phyloP scores from a whole-genome alignment of 148 eudicot genomes.

The Fagopyrum homotropicum region DNA sequence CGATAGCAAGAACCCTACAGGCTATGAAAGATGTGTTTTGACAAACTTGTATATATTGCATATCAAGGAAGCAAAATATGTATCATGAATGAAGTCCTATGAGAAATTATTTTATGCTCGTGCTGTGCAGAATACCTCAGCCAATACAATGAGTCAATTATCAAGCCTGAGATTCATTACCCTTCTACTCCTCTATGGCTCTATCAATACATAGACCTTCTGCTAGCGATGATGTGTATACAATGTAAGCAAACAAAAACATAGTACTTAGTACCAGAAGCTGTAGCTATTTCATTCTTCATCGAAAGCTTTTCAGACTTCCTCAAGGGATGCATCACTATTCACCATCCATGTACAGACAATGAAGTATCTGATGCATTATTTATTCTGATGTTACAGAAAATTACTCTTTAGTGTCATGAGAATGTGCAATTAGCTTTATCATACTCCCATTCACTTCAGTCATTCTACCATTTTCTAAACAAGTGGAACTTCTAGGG shows the following conservation, averaged over 20 bases:
- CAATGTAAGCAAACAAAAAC: not conserved
- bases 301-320: not conserved
- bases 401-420: not conserved
- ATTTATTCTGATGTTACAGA: not conserved
- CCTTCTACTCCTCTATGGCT: not conserved
- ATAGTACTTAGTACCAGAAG: not conserved
- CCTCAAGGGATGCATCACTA: constrained; percentile 3
- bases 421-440: not conserved
- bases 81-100: not conserved
- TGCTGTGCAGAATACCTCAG: not conserved
- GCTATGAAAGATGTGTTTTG: not conserved
- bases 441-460: not conserved
- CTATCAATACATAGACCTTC: not conserved
- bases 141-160: not conserved
- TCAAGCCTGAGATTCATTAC: not conserved
- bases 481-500: not conserved
- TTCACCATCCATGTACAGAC: not conserved
- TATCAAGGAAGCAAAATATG: not conserved
- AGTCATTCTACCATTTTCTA: not conserved
- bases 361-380: not conserved
- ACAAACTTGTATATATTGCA: not conserved
- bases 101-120: not conserved
- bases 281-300: not conserved
- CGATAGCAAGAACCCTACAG: not conserved
- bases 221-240: not conserved